Conservation (phyloP, 495 filamentous ascomycete genomes). For the Tetracladium marchalianum region DNA sequence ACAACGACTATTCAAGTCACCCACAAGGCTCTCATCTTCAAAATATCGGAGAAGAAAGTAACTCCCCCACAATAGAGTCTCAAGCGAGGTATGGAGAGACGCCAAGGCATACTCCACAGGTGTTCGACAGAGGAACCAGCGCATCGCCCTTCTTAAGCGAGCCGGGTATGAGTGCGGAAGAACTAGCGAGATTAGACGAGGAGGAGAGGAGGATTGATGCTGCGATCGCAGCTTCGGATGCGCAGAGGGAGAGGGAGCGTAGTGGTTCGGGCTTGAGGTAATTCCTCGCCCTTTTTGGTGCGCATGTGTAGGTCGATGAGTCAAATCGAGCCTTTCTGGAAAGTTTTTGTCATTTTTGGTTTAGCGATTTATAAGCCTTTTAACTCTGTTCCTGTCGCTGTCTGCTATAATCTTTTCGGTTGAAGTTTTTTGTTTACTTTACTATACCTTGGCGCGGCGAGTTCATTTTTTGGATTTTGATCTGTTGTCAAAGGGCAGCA, state of each 20-base stretch:
- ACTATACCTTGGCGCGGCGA: not conserved
- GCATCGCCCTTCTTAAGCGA: constrained; percentile 12
- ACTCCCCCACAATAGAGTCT: not conserved
- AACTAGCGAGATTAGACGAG: constrained; percentile 17
- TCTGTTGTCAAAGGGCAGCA: too few species aligned
- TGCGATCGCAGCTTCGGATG: constrained; percentile 15
- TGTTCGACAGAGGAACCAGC: not conserved
- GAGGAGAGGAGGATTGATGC: constrained; percentile 21
- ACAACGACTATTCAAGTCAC: not conserved
- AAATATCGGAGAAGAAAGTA: constrained; percentile 1
- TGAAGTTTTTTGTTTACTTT: not conserved
- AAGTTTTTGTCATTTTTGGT: not conserved
- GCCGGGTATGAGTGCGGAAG: constrained; percentile 13
- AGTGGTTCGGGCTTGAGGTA: not conserved
- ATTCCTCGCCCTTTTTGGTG: not conserved
- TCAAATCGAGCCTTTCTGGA: not conserved
- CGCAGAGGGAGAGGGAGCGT: constrained; percentile 6
- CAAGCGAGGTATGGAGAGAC: not conserved
- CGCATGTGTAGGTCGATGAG: not conserved
- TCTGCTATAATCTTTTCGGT: not conserved
- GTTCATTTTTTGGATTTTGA: too few species aligned
- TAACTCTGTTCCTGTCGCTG: not conserved
- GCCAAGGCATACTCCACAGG: constrained; percentile 12
- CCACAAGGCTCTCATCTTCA: not conserved
- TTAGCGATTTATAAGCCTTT: not conserved